phyloP scores from a whole-genome alignment of 768 basidiomycete species.

The Agaricus bisporus region DNA sequence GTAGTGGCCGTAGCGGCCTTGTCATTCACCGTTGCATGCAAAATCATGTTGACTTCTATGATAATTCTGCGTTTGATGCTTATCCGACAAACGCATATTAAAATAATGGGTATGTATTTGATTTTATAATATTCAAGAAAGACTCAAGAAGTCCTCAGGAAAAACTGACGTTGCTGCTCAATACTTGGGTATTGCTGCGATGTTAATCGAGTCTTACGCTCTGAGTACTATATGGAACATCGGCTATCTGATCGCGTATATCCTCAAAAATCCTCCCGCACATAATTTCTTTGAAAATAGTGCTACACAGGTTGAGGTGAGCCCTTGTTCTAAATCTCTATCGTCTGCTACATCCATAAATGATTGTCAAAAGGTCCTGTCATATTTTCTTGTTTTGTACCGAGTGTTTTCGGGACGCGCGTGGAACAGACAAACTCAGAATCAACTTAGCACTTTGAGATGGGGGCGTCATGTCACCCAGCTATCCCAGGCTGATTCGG shows the following conservation, averaged over 20 bases:
- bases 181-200: neutral
- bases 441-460: neutral
- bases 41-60: neutral
- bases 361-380: neutral
- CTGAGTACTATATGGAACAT: neutral
- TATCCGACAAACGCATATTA: neutral
- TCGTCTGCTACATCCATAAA: neutral
- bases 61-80: neutral
- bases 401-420: neutral
- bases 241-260: neutral
- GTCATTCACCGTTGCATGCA: neutral
- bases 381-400: neutral
- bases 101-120: neutral
- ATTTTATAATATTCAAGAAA: neutral
- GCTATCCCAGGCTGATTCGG: neutral
- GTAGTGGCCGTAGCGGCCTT: no score
- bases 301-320: neutral
- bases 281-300: neutral
- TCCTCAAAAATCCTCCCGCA: neutral
- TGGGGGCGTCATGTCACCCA: neutral
- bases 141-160: neutral
- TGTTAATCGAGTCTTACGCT: constrained; percentile 2
- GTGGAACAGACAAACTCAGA: neutral
- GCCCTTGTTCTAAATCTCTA: neutral
- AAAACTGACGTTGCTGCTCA: neutral